Evolutionary conservation across 2,329 filamentous ascomycete species (phyloP), one percentile per base, ranked within the genome.

Genomic region (Fusarium veterinarium): DNA sequence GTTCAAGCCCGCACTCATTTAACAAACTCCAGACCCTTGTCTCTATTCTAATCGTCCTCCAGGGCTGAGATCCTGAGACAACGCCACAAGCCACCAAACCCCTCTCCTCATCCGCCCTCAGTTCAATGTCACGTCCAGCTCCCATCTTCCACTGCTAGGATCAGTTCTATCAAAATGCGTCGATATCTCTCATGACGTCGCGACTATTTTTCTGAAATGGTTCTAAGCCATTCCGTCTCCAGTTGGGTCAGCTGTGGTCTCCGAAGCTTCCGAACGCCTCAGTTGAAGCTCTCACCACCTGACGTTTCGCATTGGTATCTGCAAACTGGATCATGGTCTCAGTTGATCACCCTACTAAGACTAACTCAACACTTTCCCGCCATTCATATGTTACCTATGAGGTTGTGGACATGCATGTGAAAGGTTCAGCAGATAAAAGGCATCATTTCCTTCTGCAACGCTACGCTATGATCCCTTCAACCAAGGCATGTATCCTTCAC

Each of bases 31-130:
- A 42, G 49, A 55, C 31, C 60, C 64, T 69, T 44, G 38, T 51
- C 45, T 52, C 33, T 35, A 42, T 44, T 66, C 42, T 33, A 41
- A 60, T 23, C 38, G 33, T 44, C 41, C 23, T 33, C 41, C 38
- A 35, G 49, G 68, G 66, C 61, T 71, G 70, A 73, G 61, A 62
- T 70, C 61, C 61, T 71, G 70, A 73, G 61, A 64, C 69, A 61
- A 19, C 61, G 56, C 65, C 57, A 35, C 61, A 70, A 64, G 44
- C 61, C 69, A 73, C 72, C 55, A 45, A 65, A 30, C 57, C 42
- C 65, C 37, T 49, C 64, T 38, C 38, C 56, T 49, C 44, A 67
- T 51, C 37, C 61, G 23, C 37, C 37, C 37, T n/a, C 56, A 57
- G 51, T 23, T 48, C 41, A 40, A 64, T 25, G 35, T 69, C 40